Base-by-base conservation (phyloP, 208 protist genomes). In the Wallacemonas sp. region DNA sequence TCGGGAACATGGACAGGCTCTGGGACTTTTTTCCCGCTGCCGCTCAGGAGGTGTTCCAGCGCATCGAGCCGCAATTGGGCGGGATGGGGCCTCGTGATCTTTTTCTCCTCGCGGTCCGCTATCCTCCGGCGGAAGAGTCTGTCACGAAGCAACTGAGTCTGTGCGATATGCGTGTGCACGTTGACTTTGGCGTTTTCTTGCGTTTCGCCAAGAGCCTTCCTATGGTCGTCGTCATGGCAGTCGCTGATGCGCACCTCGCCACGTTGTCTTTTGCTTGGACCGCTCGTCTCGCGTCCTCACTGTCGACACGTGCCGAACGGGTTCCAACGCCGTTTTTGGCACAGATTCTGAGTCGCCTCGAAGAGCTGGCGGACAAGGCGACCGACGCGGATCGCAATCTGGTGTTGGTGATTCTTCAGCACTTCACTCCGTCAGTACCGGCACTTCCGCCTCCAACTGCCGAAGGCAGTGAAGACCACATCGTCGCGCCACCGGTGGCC, bases 351-450 rank as follows among this genome's bases (percentile, higher is more conserved):
- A 17, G 24, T 0, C 77, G 73, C 27, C 75, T 91, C 60, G 61
- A 77, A 37, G 53, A 63, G 19, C 57, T 81, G 15, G 50, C 54
- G 30, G 71, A 72, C 29, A 59, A 66, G 33, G 71, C 73, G 13
- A 81, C 76, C 17, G 73, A 84, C 30, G 77, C 83, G 5, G 85
- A 94, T 53, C 80, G 85, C 19, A 91, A 86, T 46, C 55, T 94
- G 12, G 62, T 91, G 10, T 72, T 94, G 29, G 46, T 91, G 32
- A 68, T 92, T 19, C 63, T 94, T 13, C 89, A 94, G 59, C 68
- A 78, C 33, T 92, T 91, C 29, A 32, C 71, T 53, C 61, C 21
- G 21, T 9, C 29, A 4, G n/a, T n/a, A n/a, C n/a, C n/a, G n/a
- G n/a, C n/a, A n/a, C n/a, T n/a, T n/a, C n/a, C n/a, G n/a, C n/a